Evolutionary conservation across 2,329 filamentous ascomycete genomes (phyloP), one percentile per base, ranked within the genome.

Genomic region (Periglandula ipomoeae): DNA sequence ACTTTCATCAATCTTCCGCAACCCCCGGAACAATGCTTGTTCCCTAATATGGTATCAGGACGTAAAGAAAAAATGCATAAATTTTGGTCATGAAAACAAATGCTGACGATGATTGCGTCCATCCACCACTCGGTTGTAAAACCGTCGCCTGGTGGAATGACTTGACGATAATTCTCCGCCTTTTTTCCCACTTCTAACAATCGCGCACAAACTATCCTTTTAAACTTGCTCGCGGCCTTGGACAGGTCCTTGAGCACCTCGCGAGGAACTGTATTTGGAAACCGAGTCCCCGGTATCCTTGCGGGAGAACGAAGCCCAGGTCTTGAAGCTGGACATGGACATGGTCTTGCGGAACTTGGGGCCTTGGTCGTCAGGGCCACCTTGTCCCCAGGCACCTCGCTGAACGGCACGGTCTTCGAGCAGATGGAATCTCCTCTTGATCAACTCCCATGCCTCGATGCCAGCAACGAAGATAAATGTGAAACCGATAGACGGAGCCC

Each of bases 391-490:
- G 19, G 65, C 58, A 32, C 75, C 75, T 34, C 68, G 66, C 46
- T 72, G 68, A 26, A 78, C 73, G 42, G 72, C 68, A 20, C 68
- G 65, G 50, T 78, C 76, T 56, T 79, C 71, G 47, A 81, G 69
- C 23, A 78, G 67, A 48, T 67, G 64, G 56, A 73, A 72, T 40
- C 61, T 58, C 44, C 85, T 72, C 77, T 89, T 89, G 52, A 67
- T 64, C 57, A 75, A 74, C 69, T 89, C 89, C 84, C 85, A 90
- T 9, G 69, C 62, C 70, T 90, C 86, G 37, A 88, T 74, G 23
- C 82, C 82, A 0, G 73, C 63, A 42, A 89, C 75, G 59, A 84
- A 89, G 4, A 87, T 60, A 11, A 82, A 54, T 0, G 82, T 75
- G 50, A 78, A 79, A 19, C 81, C 75, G 27, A 87, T 70, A 0